Conservation (phyloP, 331 rosid genomes). For the Prunus yedoensis region DNA sequence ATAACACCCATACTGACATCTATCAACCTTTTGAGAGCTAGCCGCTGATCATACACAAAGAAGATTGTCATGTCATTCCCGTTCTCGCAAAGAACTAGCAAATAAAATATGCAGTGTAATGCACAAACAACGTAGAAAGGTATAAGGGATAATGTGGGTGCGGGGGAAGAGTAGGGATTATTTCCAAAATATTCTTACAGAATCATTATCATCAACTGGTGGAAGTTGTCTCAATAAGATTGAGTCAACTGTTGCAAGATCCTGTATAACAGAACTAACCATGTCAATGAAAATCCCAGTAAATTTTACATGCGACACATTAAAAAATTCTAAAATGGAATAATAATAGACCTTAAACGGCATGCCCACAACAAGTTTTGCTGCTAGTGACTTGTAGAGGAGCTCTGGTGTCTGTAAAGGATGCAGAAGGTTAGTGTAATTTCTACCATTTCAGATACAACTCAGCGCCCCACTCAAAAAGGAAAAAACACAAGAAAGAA, state of each 20-base stretch:
- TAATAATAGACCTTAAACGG: constrained; percentile 81
- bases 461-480: background rate
- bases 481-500: background rate
- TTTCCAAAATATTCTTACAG: constrained; percentile 52
- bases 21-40: constrained; percentile 84
- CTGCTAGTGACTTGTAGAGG: constrained; percentile 85
- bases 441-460: constrained; percentile 12
- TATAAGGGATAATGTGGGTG: constrained; percentile 9
- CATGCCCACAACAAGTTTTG: constrained; percentile 93
- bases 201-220: constrained; percentile 59
- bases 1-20: constrained; percentile 90
- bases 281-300: constrained; percentile 28
- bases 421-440: background rate
- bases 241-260: constrained; percentile 96
- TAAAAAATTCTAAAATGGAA: background rate
- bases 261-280: constrained; percentile 48
- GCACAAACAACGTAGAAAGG: constrained; percentile 10
- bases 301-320: constrained; percentile 3
- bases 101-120: constrained; percentile 1
- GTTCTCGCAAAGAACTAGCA: constrained; percentile 10
- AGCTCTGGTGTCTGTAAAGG: constrained; percentile 69
- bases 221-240: constrained; percentile 91
- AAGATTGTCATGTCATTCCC: constrained; percentile 12
- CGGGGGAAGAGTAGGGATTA: background rate
- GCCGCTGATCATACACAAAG: constrained; percentile 58